Base-by-base conservation (phyloP, 202 grass and related monocot genomes). In the Elaeis oleifera region DNA sequence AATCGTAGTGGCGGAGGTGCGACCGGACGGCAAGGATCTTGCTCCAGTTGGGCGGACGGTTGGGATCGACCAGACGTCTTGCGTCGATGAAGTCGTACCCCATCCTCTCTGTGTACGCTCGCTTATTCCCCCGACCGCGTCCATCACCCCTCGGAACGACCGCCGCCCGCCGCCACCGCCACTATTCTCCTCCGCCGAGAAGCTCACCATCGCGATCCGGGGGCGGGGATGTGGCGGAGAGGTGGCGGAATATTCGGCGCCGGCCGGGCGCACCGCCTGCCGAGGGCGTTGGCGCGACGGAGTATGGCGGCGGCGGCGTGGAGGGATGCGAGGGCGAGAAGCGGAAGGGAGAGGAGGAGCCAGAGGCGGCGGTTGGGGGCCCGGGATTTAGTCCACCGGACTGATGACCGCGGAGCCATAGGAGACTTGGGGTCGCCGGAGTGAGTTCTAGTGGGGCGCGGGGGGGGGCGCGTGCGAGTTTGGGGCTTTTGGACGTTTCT, bases 11-110 rank as follows among this genome's bases (percentile, higher is more conserved):
- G 22, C 19, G 68, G 6, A 96, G 81, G 23, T 22, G 61, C 4
- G 73, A 56, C 20, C 74, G 86, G 53, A 96, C 73, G 56, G 78
- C 84, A 49, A 88, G 68, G 61, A 96, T 74, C 79, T 96, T 96
- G 76, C 87, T 90, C 87, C 87, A 90, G 78, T 78, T 74, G 18
- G 91, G 81, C 25, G 91, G 91, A 53, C 87, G 91, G 59, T 61
- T 13, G 14, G 53, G 71, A 69, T 96, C 81, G 15, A 96, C 56
- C 52, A 85, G 27, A 4, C 11, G 18, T 1, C 74, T 64, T 18
- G 73, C 67, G 66, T 90, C 76, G 14, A 49, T 73, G 65, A 88
- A 66, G 53, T 39, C 15, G 64, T 96, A 96, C 4, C 91, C 87
- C 36, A 85, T 76, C 18, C 49, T 44, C 1, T 51, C 73, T 0